Evolutionary conservation across 768 basidiomycete genomes (phyloP), one percentile per base, ranked within the genome.

Genomic region (Sporobolomyces roseus): DNA sequence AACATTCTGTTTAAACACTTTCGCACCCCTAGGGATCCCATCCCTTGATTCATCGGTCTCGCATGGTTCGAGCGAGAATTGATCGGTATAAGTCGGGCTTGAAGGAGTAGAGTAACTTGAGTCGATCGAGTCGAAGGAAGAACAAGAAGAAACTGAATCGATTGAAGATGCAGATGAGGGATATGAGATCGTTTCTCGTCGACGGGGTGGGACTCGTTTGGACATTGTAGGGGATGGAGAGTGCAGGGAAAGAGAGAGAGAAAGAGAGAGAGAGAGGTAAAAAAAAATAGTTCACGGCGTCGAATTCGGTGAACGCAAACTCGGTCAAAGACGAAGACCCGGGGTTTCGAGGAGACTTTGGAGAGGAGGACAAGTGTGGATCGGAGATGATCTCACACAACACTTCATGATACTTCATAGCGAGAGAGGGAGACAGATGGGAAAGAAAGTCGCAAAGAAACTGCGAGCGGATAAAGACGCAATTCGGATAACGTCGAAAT

Each of bases 111-210:
- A 36, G 50, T 33, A 17, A 33, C 30, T 19, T 13, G 30, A 50
- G 49, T 27, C 9, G 23, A 38, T n/a, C n/a, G n/a, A n/a, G n/a
- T n/a, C n/a, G 45, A 48, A 60, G 30, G 58, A 48, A 13, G 38
- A 27, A 33, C 58, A 60, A 9, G 29, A 30, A 29, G 58, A 60
- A 43, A 60, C 58, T 12, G 58, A 60, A n/a, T 32, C 43, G 45
- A 60, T 33, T 12, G 58, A 60, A 32, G 30, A 32, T 8, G 45
- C 19, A 14, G 58, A 45, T 21, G 58, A 60, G 21, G 58, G 43
- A 45, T 60, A 60, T 7, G 43, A 30, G 8, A 46, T 21, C 2
- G 58, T 60, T n/a, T 48, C 7, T 3, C 58, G 9, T 32, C 58
- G 45, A 19, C 58, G 58, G 14, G 58, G 58, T 30, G 45, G 5